Base-by-base conservation (phyloP, 768 basidiomycete species). In the Boletus coccyginus region DNA sequence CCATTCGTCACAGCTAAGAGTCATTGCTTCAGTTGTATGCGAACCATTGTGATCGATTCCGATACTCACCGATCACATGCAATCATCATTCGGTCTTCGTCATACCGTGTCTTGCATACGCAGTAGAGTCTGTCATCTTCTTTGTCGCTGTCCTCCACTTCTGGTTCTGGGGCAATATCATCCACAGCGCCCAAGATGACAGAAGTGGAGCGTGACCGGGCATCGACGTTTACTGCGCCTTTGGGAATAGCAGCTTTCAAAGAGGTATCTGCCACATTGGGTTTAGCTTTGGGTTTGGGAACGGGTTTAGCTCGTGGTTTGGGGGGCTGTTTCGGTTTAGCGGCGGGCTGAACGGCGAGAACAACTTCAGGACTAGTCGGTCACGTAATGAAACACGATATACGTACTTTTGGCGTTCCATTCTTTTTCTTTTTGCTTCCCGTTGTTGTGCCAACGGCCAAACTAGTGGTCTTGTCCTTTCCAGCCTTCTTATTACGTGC, bases 71-170 rank as follows among this genome's bases (percentile, higher is more conserved):
- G 81, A 75, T 96, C 94, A 67, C 94, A 96, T 29, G 91, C 94
- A 69, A 96, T 94, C 94, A 96, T 96, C 58, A 88, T 80, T 50
- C 82, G 78, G 66, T 92, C 90, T 68, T 93, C 89, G 60, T 96
- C 90, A 61, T 96, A 95, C 61, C 77, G 81, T 21, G 88, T 90
- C 72, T 90, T 84, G 76, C 94, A 97, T 14, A 96, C 76, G 65
- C 94, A 96, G 64, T 96, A 96, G 49, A 94, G 71, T 70, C 88
- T 86, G n/a, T 74, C 77, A 14, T 76, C 69, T 52, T 76, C 75
- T 35, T 67, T 74, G 29, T 73, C 72, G 29, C 64, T 68, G 6
- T 74, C 72, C 35, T 84, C 84, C 41, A 74, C 75, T 6, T 80
- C 78, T 39, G 78, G 79, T 54, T 81, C 85, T 43, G 78, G 79